Conservation (phyloP, 2,329 filamentous ascomycete species). For the Emergomyces pasteurianus region DNA sequence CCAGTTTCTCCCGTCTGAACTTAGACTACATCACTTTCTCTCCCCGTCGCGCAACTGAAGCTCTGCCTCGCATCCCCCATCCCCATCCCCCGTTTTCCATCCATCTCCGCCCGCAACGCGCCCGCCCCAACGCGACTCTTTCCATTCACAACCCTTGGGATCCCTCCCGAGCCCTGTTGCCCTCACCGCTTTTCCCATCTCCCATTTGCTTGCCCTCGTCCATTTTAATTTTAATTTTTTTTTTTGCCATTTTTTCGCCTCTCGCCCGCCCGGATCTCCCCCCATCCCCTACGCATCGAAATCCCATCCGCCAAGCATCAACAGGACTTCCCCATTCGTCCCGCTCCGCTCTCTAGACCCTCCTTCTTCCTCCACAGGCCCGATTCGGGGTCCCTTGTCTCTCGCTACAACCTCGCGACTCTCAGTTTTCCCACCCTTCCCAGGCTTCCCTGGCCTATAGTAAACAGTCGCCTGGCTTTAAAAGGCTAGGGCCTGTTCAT, state of each 20-base stretch:
- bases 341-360: constrained; percentile 11
- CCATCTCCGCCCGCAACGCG: constrained; percentile 22
- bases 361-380: constrained; percentile 7
- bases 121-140: constrained; percentile 20
- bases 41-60: constrained; percentile 21
- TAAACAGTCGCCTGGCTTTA: neutral
- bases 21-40: neutral
- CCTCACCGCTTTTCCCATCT: neutral
- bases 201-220: neutral
- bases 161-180: neutral
- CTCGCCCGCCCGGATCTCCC: constrained; percentile 11
- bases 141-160: constrained; percentile 9
- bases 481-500: neutral
- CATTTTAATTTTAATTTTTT: neutral
- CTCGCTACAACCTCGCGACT: constrained; percentile 2
- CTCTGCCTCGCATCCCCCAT: constrained; percentile 11
- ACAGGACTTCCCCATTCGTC: constrained; percentile 4
- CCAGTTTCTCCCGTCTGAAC: constrained; percentile 10
- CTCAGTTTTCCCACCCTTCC: neutral
- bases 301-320: constrained; percentile 19
- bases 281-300: constrained; percentile 10
- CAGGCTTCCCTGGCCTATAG: neutral
- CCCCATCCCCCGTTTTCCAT: constrained; percentile 29
- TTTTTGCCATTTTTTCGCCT: constrained; percentile 7
- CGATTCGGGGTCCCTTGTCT: constrained; percentile 2